These are phyloP conservation scores for Arachnopeziza araneosa DNA, from an alignment of 2,329 filamentous ascomycete genomes.

Conservation along the genomic window DNA sequence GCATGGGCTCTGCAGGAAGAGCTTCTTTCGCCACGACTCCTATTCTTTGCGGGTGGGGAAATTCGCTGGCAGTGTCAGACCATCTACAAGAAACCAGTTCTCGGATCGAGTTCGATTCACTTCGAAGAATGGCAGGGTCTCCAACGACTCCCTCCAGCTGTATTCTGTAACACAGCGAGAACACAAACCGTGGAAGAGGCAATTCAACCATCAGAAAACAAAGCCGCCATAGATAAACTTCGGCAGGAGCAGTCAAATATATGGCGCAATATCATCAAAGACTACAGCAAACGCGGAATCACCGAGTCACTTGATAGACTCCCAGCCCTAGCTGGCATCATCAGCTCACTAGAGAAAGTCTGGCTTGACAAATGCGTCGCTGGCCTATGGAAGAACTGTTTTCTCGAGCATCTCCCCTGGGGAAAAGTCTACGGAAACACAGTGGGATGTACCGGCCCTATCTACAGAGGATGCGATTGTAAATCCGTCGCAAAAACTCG, in stretches of 20 bases:
- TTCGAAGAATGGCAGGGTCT: not conserved
- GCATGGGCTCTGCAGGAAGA: not conserved
- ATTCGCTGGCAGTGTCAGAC: not conserved
- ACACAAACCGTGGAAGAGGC: not conserved
- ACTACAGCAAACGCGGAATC: conserved; percentile 3
- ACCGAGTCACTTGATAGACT: conserved; percentile 3
- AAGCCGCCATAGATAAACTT: not conserved
- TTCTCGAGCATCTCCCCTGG: not conserved
- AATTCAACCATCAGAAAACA: not conserved
- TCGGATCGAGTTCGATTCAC: not conserved
- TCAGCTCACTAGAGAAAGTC: not conserved
- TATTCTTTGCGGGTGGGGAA: not conserved
- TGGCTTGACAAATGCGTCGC: not conserved
- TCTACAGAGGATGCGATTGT: not conserved
- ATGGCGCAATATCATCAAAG: not conserved
- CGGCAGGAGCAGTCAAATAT: not conserved
- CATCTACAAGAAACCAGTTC: not conserved
- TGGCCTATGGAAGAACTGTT: conserved; percentile 1
- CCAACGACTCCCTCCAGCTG: not conserved
- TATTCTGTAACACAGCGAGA: not conserved
- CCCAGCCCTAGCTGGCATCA: conserved; percentile 6
- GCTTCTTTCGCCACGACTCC: not conserved
- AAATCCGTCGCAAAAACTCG: not conserved
- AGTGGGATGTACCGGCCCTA: not conserved
- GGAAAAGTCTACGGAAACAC: not conserved